phyloP scores from a whole-genome alignment of 2,329 filamentous ascomycete species.

The Claviceps lovelessii region DNA sequence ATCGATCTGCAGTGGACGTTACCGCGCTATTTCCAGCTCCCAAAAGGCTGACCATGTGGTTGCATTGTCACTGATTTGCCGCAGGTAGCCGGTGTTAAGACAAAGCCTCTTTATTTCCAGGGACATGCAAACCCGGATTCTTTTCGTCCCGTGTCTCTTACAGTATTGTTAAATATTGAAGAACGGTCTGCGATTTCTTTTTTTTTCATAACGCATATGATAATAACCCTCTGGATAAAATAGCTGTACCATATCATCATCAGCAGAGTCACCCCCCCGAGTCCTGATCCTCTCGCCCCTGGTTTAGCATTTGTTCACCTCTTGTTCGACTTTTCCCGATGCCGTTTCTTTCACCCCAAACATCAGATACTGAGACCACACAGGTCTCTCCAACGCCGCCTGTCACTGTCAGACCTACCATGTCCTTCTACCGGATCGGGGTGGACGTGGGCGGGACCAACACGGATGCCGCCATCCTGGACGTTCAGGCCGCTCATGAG shows the following conservation, averaged over 20 bases:
- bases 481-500: constrained; percentile 21
- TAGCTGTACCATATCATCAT: not conserved
- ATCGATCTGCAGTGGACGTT: too few species aligned
- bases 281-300: not conserved
- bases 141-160: too few species aligned
- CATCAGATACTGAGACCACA: not conserved
- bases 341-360: not conserved
- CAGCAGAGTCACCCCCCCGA: not conserved
- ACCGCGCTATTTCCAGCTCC: too few species aligned
- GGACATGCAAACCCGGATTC: too few species aligned
- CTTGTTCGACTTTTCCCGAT: not conserved
- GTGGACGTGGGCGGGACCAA: constrained; percentile 28
- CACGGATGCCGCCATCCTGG: constrained; percentile 31
- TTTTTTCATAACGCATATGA: too few species aligned
- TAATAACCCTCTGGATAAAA: too few species aligned
- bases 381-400: not conserved
- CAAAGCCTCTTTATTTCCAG: too few species aligned
- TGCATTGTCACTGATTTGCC: too few species aligned
- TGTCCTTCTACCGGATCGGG: constrained; percentile 29
- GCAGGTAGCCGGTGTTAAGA: too few species aligned
- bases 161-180: too few species aligned
- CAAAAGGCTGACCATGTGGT: too few species aligned
- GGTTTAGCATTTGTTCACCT: not conserved
- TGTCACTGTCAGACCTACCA: constrained; percentile 6
- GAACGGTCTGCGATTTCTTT: too few species aligned